Base-by-base conservation (phyloP, 805 yeast genomes). In the Metschnikowia matae region DNA sequence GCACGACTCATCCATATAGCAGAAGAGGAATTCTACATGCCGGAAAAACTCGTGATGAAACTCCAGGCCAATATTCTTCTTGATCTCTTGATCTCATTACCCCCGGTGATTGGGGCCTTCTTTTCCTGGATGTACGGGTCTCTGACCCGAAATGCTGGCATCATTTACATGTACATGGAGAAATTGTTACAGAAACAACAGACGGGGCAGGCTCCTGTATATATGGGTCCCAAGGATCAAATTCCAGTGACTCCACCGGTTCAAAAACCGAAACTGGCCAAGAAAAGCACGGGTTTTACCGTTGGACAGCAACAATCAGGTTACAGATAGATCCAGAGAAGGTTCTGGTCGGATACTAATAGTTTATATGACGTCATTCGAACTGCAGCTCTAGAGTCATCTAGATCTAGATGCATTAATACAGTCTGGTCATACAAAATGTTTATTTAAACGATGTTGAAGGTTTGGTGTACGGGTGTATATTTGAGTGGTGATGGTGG, bases 111-210 rank as follows among this genome's bases (percentile, higher is more conserved):
- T 33, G 98, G 98, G 1, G 74, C 83, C 2, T 68, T 90, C 35
- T 78, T 90, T 48, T 71, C 87, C 11, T 91, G 96, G 92, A 52
- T 91, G 65, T 81, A 89, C 62, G 87, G 84, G 2, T 87, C 96
- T 62, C 87, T 96, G 6, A 88, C 97, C 0, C 74, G 97, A 60
- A 91, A 92, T 65, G 96, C 96, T 0, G 91, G 92, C 0, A 61
- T 89, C 59, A 76, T 90, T 7, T 89, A 88, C 63, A 44, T 35
- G 18, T 52, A 53, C 46, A n/a, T 58, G 41, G 48, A 48, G 40
- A 38, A 41, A 15, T 14, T 44, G 32, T 53, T 49, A 5, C 47
- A 46, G 32, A 49, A 53, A 32, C 43, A 54, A 36, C 48, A 47
- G 13, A 6, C 21, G 15, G 59, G 59, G 6, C 34, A 38, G 17